A percentile compares a stretch with the other conserved stretches of the same genome.
These are phyloP conservation scores for Luffa aegyptiaca DNA, from an alignment of 306 rosid genomes.

Conservation along the genomic window DNA sequence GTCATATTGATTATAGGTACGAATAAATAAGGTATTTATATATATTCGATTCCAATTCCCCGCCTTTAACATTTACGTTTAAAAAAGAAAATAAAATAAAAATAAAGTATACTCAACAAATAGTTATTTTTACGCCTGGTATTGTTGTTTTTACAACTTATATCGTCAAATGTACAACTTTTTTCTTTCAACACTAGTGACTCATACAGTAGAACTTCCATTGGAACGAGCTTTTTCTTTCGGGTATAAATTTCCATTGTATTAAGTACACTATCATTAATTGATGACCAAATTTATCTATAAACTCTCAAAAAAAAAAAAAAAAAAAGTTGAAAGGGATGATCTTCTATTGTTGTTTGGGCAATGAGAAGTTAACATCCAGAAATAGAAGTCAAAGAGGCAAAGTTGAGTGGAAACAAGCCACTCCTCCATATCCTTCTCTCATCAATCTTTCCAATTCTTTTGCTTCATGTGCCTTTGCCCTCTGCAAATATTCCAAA, in stretches of 20 bases:
- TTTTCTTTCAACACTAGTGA: not conserved
- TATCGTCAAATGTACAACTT: not conserved
- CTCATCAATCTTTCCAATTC: slow-evolving; percentile 47
- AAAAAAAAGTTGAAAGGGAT: slow-evolving; percentile 17
- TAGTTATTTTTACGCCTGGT: not conserved
- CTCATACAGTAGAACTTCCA: not conserved
- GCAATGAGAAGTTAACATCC: slow-evolving; percentile 30
- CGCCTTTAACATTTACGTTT: no score
- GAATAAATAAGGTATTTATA: no score
- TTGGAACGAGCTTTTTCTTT: not conserved
- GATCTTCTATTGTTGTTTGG: slow-evolving; percentile 33
- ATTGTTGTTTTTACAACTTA: not conserved
- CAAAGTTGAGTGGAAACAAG: slow-evolving; percentile 65
- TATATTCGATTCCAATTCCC: no score
- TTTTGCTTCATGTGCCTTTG: slow-evolving; percentile 66
- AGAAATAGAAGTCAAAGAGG: slow-evolving; percentile 56
- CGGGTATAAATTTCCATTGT: not conserved
- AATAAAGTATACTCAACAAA: not conserved
- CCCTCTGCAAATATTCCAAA: slow-evolving; percentile 34
- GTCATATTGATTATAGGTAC: no score
- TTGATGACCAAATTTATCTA: not conserved
- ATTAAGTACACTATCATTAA: slow-evolving; percentile 5
- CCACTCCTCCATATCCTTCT: slow-evolving; percentile 59
- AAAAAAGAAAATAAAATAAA: not conserved
- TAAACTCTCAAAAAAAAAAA: not conserved